Evolutionary conservation across 2,329 filamentous ascomycete genomes (phyloP).

Genomic region (Raffaelea ambrosiae): DNA sequence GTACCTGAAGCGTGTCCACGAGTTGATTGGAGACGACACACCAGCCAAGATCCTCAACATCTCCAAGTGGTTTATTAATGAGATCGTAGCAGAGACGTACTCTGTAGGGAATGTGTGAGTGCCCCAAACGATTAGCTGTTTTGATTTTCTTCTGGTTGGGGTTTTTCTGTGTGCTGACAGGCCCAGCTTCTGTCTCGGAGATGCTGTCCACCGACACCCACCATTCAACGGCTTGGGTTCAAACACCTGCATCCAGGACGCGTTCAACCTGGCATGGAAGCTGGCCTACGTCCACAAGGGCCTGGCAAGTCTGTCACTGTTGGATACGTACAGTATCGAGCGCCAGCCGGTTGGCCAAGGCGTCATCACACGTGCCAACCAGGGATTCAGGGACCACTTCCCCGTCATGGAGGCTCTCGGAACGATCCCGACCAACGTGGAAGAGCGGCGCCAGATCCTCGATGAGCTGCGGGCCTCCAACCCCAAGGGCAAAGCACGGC

Average conservation of each 20-base stretch:
- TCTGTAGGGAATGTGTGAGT: slow-evolving; percentile 16
- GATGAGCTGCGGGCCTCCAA: slow-evolving; percentile 30
- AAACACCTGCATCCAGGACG: slow-evolving; percentile 51
- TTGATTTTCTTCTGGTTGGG: too few species aligned
- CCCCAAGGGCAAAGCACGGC: slow-evolving; percentile 25
- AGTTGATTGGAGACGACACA: slow-evolving; percentile 47
- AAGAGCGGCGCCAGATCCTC: slow-evolving; percentile 28
- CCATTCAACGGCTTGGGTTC: slow-evolving; percentile 48
- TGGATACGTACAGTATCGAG: slow-evolving; percentile 35
- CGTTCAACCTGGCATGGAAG: slow-evolving; percentile 49
- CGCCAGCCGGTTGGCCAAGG: slow-evolving; percentile 39
- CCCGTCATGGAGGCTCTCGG: slow-evolving; percentile 37
- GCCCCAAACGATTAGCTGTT: not conserved
- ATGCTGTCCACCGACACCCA: slow-evolving; percentile 50
- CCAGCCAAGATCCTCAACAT: slow-evolving; percentile 43
- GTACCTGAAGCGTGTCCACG: slow-evolving; percentile 24
- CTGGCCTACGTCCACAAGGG: slow-evolving; percentile 33
- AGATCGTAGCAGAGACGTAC: slow-evolving; percentile 50
- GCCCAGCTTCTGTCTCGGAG: slow-evolving; percentile 40
- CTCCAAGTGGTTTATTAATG: slow-evolving; percentile 53
- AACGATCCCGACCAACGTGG: slow-evolving; percentile 26
- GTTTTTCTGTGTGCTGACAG: too few species aligned
- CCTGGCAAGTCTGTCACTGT: slow-evolving; percentile 25
- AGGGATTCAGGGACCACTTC: slow-evolving; percentile 43
- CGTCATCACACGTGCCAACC: slow-evolving; percentile 47